Evolutionary conservation across 2,329 filamentous ascomycete genomes (phyloP).

Genomic region (Sporothrix phasma): DNA sequence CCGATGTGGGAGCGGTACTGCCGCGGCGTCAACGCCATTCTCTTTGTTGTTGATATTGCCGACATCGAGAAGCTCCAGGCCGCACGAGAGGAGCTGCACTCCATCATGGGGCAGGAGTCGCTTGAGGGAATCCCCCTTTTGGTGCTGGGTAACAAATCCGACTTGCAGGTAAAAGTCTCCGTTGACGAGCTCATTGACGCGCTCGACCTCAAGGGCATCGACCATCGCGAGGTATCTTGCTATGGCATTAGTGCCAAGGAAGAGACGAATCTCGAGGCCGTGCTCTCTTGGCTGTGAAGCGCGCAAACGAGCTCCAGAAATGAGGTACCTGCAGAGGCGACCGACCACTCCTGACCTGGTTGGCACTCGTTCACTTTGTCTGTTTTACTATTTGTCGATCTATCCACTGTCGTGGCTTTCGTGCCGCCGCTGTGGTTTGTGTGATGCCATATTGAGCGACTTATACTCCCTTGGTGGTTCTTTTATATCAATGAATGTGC

Average conservation of each 20-base stretch:
- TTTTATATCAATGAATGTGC: not conserved
- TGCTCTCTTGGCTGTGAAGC: constrained; percentile 94
- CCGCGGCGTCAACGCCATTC: constrained; percentile 91
- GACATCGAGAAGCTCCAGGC: constrained; percentile 71
- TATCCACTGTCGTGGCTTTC: not conserved
- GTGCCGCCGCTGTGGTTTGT: not conserved
- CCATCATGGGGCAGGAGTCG: constrained; percentile 72
- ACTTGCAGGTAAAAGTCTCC: constrained; percentile 78
- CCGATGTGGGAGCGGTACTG: constrained; percentile 99
- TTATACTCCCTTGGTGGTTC: not conserved
- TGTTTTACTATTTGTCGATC: not conserved
- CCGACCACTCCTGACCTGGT: not conserved
- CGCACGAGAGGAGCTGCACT: constrained; percentile 85
- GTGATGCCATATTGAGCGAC: not conserved
- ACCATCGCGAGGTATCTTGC: constrained; percentile 89
- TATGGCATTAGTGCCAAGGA: constrained; percentile 98
- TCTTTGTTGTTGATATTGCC: constrained; percentile 96
- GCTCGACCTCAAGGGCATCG: constrained; percentile 80
- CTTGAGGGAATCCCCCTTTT: constrained; percentile 85
- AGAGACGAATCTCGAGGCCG: constrained; percentile 95
- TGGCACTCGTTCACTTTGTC: not conserved
- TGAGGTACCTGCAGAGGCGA: constrained; percentile 34
- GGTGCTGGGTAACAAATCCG: constrained; percentile 94
- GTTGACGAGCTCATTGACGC: constrained; percentile 94
- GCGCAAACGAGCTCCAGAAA: constrained; percentile 50